Percentiles rank a stretch among this genome's conserved stretches.
These are phyloP conservation scores for Ochromonadaceae sp. DNA, from an alignment of 352 stramenopile genomes.

Conservation along the genomic window DNA sequence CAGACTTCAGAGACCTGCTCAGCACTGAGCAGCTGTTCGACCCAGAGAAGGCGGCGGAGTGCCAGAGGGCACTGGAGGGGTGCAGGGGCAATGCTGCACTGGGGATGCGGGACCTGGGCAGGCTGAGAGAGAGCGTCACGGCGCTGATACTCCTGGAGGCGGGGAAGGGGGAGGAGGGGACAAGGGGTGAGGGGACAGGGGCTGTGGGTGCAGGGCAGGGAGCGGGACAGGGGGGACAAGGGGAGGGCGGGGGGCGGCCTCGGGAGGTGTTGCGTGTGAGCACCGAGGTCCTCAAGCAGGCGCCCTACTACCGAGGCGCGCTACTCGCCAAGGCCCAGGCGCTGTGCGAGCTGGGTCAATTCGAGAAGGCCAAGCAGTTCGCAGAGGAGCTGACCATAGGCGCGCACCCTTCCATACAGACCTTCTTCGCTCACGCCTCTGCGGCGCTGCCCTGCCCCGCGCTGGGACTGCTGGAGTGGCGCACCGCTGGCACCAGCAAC, in stretches of 20 bases:
- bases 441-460: background rate
- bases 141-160: background rate
- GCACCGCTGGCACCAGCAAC: background rate
- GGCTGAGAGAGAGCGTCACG: background rate
- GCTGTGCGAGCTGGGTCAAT: background rate
- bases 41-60: background rate
- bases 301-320: background rate
- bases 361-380: constrained; percentile 2
- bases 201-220: too few relatives aligned
- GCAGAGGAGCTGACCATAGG: background rate
- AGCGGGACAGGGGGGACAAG: too few relatives aligned
- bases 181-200: too few relatives aligned
- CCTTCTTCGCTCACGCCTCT: background rate
- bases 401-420: background rate
- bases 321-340: background rate
- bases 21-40: background rate
- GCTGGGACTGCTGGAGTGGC: background rate
- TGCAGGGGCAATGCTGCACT: background rate
- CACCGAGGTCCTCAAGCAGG: background rate
- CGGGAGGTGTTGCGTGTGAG: background rate
- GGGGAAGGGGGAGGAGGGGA: background rate
- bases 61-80: background rate
- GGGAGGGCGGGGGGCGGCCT: too few relatives aligned
- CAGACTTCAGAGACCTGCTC: background rate
- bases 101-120: background rate